Base-by-base conservation (phyloP, 2,329 filamentous ascomycete genomes). In the Fusarium nisikadoi region DNA sequence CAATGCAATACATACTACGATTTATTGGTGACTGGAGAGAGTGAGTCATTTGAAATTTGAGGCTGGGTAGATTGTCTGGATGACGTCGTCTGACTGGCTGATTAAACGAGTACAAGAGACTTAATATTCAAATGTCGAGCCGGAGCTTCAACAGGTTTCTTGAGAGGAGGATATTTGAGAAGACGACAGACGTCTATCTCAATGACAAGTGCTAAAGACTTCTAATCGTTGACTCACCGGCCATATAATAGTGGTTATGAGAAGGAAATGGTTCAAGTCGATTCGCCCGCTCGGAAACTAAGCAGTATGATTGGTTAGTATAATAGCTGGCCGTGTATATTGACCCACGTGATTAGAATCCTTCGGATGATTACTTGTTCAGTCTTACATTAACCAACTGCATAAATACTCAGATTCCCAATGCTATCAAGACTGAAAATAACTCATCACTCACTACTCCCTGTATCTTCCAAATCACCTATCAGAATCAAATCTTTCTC, bases 251-350 rank as follows among this genome's bases (percentile, higher is more conserved):
- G 5, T 29, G 16, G 25, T 16, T 8, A 17, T 35, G 25, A 25
- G 6, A 27, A 19, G 31, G 13, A 31, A 16, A 23, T 23, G 5
- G 6, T n/a, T 13, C 0, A 43, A 17, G 14, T 6, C n/a, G 3
- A 68, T 68, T 68, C 9, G 65, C 41, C 20, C 8, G 33, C 17
- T 68, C 65, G 65, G 65, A 63, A 68, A 68, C 5, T 4, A 7
- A n/a, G 6, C 17, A 6, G 6, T 50, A 9, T 62, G 16, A 45
- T 62, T 68, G 63, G 63, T 3, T 16, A 13, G 23, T 33, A 4
- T 1, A 25, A 14, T 29, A 20, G 12, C n/a, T 27, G 2, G 20
- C 9, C 31, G 8, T 5, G 9, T 14, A 12, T 38, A 35, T 10
- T 1, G 2, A 16, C 5, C 3, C 62, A 67, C 62, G 46, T 67